Conservation (phyloP, 768 basidiomycete species). For the Ramaria sp. region DNA sequence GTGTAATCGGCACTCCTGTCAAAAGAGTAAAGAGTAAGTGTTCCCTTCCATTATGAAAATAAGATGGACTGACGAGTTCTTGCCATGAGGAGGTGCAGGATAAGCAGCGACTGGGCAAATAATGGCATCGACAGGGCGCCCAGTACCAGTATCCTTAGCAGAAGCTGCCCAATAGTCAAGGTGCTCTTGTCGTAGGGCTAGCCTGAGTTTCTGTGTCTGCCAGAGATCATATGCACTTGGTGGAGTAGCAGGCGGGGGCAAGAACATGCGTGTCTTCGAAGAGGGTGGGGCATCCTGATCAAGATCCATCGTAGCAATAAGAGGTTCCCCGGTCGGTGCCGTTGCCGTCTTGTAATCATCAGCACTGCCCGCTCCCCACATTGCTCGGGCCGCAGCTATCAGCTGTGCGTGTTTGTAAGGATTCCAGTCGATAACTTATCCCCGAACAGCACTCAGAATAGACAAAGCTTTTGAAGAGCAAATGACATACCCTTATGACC, state of each 20-base stretch:
- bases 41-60: slow-evolving; percentile 7
- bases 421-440: slow-evolving; percentile 60
- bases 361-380: slow-evolving; percentile 37
- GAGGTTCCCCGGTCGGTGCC: slow-evolving; percentile 40
- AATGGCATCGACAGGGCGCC: slow-evolving; percentile 67
- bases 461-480: neutral
- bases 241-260: slow-evolving; percentile 12
- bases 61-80: slow-evolving; percentile 30
- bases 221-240: slow-evolving; percentile 53
- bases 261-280: slow-evolving; percentile 15
- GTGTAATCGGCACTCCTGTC: slow-evolving; percentile 44
- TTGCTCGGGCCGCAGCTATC: slow-evolving; percentile 20
- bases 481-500: slow-evolving; percentile 50
- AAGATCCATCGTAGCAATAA: slow-evolving; percentile 37
- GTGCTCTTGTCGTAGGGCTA: slow-evolving; percentile 42
- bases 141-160: slow-evolving; percentile 42
- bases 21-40: neutral
- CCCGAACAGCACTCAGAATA: neutral
- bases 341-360: slow-evolving; percentile 35
- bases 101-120: slow-evolving; percentile 54
- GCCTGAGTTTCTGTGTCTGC: slow-evolving; percentile 48
- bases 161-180: slow-evolving; percentile 55
- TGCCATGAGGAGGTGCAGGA: slow-evolving; percentile 54
- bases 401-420: slow-evolving; percentile 24
- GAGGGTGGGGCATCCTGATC: slow-evolving; percentile 18